phyloP scores from a whole-genome alignment of 805 yeast species.

The Vanderwaltozyma tropicalis region DNA sequence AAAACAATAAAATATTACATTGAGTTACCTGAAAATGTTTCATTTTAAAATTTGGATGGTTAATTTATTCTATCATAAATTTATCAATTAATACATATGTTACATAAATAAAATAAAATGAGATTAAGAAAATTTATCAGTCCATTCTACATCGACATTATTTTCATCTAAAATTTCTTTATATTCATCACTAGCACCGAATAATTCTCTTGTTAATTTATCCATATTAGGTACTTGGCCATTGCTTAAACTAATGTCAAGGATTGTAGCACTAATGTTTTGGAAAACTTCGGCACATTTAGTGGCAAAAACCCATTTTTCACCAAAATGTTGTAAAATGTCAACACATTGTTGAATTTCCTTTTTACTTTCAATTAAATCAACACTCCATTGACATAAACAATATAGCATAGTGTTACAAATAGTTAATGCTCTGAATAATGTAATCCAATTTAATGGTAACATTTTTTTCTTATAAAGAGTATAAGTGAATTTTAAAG shows the following conservation, averaged over 20 bases:
- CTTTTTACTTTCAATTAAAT: slow-evolving; percentile 35
- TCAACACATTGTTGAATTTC: slow-evolving; percentile 39
- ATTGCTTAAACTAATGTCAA: slow-evolving; percentile 34
- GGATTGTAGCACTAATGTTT: slow-evolving; percentile 34
- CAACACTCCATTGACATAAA: slow-evolving; percentile 37
- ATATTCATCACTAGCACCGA: slow-evolving; percentile 36
- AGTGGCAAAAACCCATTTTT: slow-evolving; percentile 38
- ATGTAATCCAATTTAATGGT: slow-evolving; percentile 42
- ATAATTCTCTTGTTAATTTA: slow-evolving; percentile 31
- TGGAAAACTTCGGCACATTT: slow-evolving; percentile 36
- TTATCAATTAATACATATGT: too few species aligned
- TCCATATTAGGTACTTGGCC: slow-evolving; percentile 33
- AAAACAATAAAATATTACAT: too few species aligned
- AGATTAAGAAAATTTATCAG: slow-evolving; percentile 19
- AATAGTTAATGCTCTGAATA: slow-evolving; percentile 36
- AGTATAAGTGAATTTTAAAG: slow-evolving; percentile 37
- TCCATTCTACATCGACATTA: slow-evolving; percentile 37
- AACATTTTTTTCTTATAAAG: slow-evolving; percentile 35
- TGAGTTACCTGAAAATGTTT: too few species aligned
- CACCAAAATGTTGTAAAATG: slow-evolving; percentile 36
- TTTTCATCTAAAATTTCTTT: slow-evolving; percentile 38
- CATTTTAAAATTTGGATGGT: too few species aligned
- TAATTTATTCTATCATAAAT: too few species aligned
- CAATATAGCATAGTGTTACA: slow-evolving; percentile 40
- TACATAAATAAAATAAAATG: too few species aligned